A percentile compares a stretch with the other conserved stretches of the same genome.
Conservation (phyloP, 345 rosid species). For the Boechera stricta region DNA sequence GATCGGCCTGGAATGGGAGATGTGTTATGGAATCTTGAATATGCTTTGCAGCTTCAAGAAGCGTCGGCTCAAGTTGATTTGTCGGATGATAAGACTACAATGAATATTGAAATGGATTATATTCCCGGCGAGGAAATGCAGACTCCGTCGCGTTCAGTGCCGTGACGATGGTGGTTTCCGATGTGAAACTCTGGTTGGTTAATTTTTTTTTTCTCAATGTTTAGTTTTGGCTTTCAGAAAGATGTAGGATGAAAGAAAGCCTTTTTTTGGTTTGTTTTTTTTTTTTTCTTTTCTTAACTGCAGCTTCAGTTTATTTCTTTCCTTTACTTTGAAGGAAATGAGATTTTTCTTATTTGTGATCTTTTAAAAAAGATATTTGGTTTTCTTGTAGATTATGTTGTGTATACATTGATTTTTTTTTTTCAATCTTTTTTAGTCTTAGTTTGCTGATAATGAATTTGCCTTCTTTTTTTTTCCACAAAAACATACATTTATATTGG, state of each 20-base stretch:
- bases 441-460: constrained; percentile 16
- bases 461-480: background rate
- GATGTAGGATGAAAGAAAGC: constrained; percentile 38
- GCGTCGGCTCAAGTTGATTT: constrained; percentile 54
- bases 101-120: constrained; percentile 31
- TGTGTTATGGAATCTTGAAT: constrained; percentile 85
- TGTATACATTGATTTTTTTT: constrained; percentile 32
- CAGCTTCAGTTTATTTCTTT: constrained; percentile 38
- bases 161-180: constrained; percentile 14
- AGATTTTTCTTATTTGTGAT: constrained; percentile 29
- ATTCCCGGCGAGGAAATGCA: constrained; percentile 31
- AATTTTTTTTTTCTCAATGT: background rate
- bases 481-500: background rate
- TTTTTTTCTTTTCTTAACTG: background rate
- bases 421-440: background rate
- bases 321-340: constrained; percentile 32
- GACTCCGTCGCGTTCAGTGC: constrained; percentile 25
- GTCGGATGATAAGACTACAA: constrained; percentile 51
- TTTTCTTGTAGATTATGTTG: constrained; percentile 41
- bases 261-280: constrained; percentile 13
- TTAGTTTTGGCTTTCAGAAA: constrained; percentile 39
- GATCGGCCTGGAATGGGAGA: constrained; percentile 90
- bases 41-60: constrained; percentile 80
- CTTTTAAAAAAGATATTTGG: background rate
- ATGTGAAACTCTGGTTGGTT: constrained; percentile 16